phyloP scores from a whole-genome alignment of 75 land plant genomes.

The Cupressus sempervirens region DNA sequence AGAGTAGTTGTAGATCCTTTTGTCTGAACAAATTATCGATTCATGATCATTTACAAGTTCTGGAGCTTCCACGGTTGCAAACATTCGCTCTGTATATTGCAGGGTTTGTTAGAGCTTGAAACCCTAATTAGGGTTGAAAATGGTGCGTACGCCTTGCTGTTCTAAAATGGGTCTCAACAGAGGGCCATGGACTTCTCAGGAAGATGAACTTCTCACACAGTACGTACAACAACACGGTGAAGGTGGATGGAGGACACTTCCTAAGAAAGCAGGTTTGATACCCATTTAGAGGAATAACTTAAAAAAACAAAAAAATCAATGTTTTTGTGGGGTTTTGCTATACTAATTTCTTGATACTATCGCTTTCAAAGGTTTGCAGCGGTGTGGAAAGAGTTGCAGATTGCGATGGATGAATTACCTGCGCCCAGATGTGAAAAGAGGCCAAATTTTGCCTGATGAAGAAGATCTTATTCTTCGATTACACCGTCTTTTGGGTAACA shows the following conservation, averaged over 20 bases:
- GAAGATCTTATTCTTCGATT: slow-evolving; percentile 13
- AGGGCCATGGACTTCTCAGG: slow-evolving; percentile 41
- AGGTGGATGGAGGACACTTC: slow-evolving; percentile 37
- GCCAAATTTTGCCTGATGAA: slow-evolving; percentile 13
- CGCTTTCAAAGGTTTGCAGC: slow-evolving; percentile 10
- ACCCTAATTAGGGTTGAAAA: not conserved
- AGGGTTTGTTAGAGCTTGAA: not conserved
- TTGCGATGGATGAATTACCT: slow-evolving; percentile 22
- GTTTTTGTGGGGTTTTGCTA: not conserved
- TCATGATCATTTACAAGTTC: not conserved
- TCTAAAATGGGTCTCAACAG: slow-evolving; percentile 31
- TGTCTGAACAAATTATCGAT: not conserved
- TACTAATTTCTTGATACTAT: not conserved
- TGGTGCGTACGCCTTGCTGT: slow-evolving; percentile 26
- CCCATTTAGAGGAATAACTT: not conserved
- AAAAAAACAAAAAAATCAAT: not conserved
- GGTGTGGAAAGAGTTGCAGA: slow-evolving; percentile 28
- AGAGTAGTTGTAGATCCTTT: not conserved
- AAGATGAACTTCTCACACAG: slow-evolving; percentile 21
- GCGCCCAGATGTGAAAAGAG: slow-evolving; percentile 23
- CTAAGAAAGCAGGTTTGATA: slow-evolving; percentile 28
- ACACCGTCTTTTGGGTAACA: slow-evolving; percentile 15
- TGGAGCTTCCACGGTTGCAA: not conserved
- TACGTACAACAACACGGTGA: slow-evolving; percentile 33
- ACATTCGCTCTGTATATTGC: not conserved